Conservation (phyloP, 495 filamentous ascomycete species). For the Penicillium cosmopolitanum region DNA sequence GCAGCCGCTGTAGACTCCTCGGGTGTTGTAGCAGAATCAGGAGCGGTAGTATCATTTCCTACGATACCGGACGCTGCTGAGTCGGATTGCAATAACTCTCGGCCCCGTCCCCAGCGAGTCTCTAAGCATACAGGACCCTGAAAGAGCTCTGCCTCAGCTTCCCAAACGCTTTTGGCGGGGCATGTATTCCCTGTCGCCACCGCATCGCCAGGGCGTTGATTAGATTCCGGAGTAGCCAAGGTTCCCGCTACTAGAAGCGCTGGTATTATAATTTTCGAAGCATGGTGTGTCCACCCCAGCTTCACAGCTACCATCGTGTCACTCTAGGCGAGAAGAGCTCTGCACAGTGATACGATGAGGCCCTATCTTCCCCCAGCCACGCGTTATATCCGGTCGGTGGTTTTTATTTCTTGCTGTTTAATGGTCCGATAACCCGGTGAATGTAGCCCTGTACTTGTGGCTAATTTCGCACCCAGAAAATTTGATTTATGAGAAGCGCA, state of each 20-base stretch:
- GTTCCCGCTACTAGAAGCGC: slow-evolving; percentile 11
- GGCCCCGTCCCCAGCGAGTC: slow-evolving; percentile 17
- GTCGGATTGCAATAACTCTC: neutral
- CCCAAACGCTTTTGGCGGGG: slow-evolving; percentile 19
- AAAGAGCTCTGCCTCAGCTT: slow-evolving; percentile 25
- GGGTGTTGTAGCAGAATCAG: slow-evolving; percentile 7
- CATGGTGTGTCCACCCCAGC: slow-evolving; percentile 10
- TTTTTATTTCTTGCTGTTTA: neutral
- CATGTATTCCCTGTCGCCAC: slow-evolving; percentile 16
- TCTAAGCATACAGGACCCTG: slow-evolving; percentile 22
- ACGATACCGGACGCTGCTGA: neutral
- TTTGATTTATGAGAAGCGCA: slow-evolving; percentile 22
- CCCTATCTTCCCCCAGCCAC: slow-evolving; percentile 10
- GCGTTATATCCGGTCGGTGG: neutral
- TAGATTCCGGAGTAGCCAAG: slow-evolving; percentile 11
- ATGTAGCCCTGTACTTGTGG: neutral
- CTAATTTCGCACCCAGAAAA: neutral
- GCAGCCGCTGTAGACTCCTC: slow-evolving; percentile 10
- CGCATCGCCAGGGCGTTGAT: slow-evolving; percentile 2
- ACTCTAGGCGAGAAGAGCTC: slow-evolving; percentile 3
- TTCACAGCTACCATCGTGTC: slow-evolving; percentile 23
- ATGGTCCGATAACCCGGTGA: neutral
- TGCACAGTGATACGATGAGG: slow-evolving; percentile 9
- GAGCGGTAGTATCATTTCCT: slow-evolving; percentile 12
- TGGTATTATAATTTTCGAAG: slow-evolving; percentile 14